Evolutionary conservation across 306 rosid genomes (phyloP).

Genomic region (Parietaria judaica): DNA sequence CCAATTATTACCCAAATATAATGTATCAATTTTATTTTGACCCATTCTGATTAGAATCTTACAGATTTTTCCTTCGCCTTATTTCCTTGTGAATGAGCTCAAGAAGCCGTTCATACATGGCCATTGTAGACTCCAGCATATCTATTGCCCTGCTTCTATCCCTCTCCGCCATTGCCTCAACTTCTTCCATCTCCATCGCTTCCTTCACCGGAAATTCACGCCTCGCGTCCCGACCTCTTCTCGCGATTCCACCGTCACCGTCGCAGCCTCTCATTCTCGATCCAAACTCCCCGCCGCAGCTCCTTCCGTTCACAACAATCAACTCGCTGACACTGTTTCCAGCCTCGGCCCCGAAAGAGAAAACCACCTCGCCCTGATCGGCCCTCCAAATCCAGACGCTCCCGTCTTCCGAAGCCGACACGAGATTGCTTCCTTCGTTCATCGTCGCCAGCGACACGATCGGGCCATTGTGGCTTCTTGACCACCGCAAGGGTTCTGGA

Average conservation of each 20-base stretch:
- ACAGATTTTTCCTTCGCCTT: slow-evolving; percentile 24
- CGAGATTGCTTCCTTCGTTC: slow-evolving; percentile 42
- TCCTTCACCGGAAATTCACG: slow-evolving; percentile 17
- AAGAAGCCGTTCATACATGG: slow-evolving; percentile 51
- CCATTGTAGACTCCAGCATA: slow-evolving; percentile 57
- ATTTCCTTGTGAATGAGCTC: slow-evolving; percentile 51
- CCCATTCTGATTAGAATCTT: background rate
- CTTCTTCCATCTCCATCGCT: slow-evolving; percentile 28
- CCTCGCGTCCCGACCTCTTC: slow-evolving; percentile 19
- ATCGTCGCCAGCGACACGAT: slow-evolving; percentile 36
- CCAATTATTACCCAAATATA: too few relatives aligned
- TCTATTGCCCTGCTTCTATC: slow-evolving; percentile 50
- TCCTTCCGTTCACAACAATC: slow-evolving; percentile 28
- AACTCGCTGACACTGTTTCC: slow-evolving; percentile 38
- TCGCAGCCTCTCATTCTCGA: background rate
- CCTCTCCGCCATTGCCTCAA: slow-evolving; percentile 10
- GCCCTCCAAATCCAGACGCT: slow-evolving; percentile 50
- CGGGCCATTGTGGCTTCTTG: slow-evolving; percentile 28
- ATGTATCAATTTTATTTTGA: too few relatives aligned
- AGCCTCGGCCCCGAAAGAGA: slow-evolving; percentile 28
- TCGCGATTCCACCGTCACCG: background rate
- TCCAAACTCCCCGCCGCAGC: slow-evolving; percentile 2
- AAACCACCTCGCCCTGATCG: slow-evolving; percentile 28
- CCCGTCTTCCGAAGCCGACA: slow-evolving; percentile 71
- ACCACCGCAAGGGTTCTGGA: slow-evolving; percentile 23